Conservation (phyloP, 1,284 basidiomycete species). For the Microbotryomycetes sp. region DNA sequence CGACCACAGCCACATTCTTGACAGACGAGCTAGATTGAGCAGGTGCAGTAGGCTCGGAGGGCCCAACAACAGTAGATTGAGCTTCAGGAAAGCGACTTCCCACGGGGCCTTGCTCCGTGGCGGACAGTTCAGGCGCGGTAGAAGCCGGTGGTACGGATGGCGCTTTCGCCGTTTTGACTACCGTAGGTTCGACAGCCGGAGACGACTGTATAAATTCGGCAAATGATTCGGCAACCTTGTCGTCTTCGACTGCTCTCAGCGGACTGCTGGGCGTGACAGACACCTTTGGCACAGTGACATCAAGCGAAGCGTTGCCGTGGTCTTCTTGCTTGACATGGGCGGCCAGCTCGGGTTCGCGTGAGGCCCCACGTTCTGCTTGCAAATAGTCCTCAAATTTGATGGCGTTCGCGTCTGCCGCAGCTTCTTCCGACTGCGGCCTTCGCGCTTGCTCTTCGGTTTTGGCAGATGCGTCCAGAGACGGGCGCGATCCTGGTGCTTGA, state of each 20-base stretch:
- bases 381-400: slow-evolving; percentile 11
- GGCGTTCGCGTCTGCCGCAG: neutral
- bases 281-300: neutral
- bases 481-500: neutral
- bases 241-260: neutral
- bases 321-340: slow-evolving; percentile 1
- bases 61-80: neutral
- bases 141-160: slow-evolving; percentile 19
- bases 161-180: neutral
- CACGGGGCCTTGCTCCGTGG: slow-evolving; percentile 12
- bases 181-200: neutral
- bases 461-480: neutral
- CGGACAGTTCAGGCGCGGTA: slow-evolving; percentile 27
- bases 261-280: neutral
- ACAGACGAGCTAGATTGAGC: neutral
- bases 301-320: neutral
- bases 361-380: neutral
- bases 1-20: slow-evolving; percentile 12
- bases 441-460: neutral
- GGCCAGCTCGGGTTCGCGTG: neutral
- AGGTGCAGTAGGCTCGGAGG: neutral
- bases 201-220: slow-evolving; percentile 10
- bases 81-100: neutral
- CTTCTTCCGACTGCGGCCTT: too few species aligned
- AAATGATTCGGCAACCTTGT: slow-evolving; percentile 5